Evolutionary conservation across 2,329 filamentous ascomycete species (phyloP).

Genomic region (Cladophialophora exuberans): DNA sequence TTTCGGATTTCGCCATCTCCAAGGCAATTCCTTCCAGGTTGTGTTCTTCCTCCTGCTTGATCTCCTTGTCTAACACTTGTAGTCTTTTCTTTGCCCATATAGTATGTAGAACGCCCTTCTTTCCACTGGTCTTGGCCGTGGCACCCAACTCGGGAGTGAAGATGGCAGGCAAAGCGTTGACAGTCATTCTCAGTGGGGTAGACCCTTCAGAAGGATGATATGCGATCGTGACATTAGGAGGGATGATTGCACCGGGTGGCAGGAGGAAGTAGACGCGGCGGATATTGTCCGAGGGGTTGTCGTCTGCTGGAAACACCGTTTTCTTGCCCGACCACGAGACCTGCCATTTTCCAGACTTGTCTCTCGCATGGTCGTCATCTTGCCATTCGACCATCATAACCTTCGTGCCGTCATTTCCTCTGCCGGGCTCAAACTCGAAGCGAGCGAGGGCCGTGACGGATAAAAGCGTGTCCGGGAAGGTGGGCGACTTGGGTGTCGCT

Average conservation of each 20-base stretch:
- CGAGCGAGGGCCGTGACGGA: slow-evolving; percentile 69
- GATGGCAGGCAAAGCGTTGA: slow-evolving; percentile 84
- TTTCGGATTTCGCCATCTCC: slow-evolving; percentile 81
- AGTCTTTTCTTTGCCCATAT: slow-evolving; percentile 87
- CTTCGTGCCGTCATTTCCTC: slow-evolving; percentile 82
- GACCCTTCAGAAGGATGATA: slow-evolving; percentile 52
- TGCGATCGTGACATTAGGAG: slow-evolving; percentile 70
- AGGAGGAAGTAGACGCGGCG: slow-evolving; percentile 80
- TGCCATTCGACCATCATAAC: slow-evolving; percentile 94
- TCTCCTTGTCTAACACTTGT: slow-evolving; percentile 74
- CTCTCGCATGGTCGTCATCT: slow-evolving; percentile 57
- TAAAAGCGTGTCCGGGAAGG: slow-evolving; percentile 28
- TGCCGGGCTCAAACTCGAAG: slow-evolving; percentile 82
- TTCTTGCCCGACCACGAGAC: slow-evolving; percentile 83
- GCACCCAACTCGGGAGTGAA: slow-evolving; percentile 76
- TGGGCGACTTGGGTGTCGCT: slow-evolving; percentile 27
- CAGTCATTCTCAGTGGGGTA: slow-evolving; percentile 53
- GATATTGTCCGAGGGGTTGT: slow-evolving; percentile 56
- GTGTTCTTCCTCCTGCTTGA: slow-evolving; percentile 69
- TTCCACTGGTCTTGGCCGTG: slow-evolving; percentile 67
- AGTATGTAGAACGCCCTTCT: slow-evolving; percentile 83
- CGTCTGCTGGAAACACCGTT: slow-evolving; percentile 68
- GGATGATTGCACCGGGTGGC: slow-evolving; percentile 71
- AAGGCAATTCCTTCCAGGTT: slow-evolving; percentile 83
- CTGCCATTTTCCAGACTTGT: slow-evolving; percentile 65